phyloP scores from a whole-genome alignment of 2,329 filamentous ascomycete species.

The Thermothelomyces thermophilus region DNA sequence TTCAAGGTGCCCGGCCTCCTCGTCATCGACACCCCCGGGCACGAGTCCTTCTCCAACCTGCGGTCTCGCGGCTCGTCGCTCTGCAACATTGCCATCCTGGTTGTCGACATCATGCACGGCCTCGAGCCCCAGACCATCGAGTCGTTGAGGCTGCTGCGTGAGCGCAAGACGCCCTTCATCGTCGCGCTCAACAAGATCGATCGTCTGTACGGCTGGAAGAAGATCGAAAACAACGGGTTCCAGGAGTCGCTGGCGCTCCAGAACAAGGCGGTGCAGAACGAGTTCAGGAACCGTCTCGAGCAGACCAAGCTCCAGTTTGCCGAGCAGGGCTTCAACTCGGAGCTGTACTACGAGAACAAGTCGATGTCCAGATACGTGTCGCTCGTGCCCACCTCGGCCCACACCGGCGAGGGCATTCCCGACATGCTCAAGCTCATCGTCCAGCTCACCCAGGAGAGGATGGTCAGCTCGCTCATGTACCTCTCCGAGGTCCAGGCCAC shows the following conservation, averaged over 20 bases:
- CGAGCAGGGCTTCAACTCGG: constrained; percentile 96
- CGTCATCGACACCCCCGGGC: constrained; percentile 95
- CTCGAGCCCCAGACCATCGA: constrained; percentile 95
- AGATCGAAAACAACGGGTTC: constrained; percentile 98
- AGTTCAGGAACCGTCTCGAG: constrained; percentile 84
- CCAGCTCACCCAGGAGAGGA: constrained; percentile 89
- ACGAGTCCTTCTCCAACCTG: constrained; percentile 99
- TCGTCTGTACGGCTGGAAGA: constrained; percentile 98
- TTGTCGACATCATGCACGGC: constrained; percentile 99
- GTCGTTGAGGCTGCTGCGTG: constrained; percentile 89
- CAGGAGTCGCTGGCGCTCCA: constrained; percentile 84
- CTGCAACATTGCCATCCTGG: constrained; percentile 98
- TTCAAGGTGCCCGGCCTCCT: constrained; percentile 97
- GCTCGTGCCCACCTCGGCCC: constrained; percentile 92
- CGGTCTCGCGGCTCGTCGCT: constrained; percentile 95
- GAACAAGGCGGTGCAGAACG: constrained; percentile 86
- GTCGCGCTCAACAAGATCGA: constrained; percentile 99
- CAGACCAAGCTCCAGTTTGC: constrained; percentile 90
- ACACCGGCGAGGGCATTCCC: constrained; percentile 98
- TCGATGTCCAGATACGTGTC: constrained; percentile 92
- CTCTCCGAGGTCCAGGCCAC: constrained; percentile 96
- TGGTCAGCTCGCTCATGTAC: constrained; percentile 97
- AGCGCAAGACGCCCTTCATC: constrained; percentile 94
- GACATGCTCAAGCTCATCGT: constrained; percentile 97
- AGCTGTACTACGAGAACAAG: constrained; percentile 97